Evolutionary conservation across 2,329 filamentous ascomycete genomes (phyloP), one percentile per base, ranked within the genome.

Genomic region (Sordariomycetes sp.): DNA sequence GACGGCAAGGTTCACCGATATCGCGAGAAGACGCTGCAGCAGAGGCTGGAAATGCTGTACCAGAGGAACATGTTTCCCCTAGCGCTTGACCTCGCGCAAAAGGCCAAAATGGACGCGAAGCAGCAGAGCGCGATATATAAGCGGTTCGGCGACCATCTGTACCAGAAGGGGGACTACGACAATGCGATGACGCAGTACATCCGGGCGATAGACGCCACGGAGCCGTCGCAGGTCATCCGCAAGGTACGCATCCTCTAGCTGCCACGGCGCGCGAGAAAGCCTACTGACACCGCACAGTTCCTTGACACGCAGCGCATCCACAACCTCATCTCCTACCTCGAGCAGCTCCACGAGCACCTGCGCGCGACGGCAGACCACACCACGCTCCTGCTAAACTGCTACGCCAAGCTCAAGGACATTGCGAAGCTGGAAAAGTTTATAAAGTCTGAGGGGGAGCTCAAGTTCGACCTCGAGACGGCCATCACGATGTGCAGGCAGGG

Each of bases 101-200:
- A 95, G 69, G 85, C 86, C 10, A 89, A 90, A 1, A 79, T 96
- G 65, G 89, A 91, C 68, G 72, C 75, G 2, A 76, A 85, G 53
- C 89, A 96, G 68, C 89, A 95, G 64, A 96, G 95, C 64, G 76
- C 88, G 59, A 99, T 99, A 59, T 95, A 92, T 66, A 85, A 92
- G 59, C 91, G 86, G 67, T 97, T 96, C 69, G 94, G 92, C 13
- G 94, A 99, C 67, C 89, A 92, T 65, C 72, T 97, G 3, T 97
- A 99, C 65, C 89, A 95, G 62, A 96, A 95, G 65, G 90, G 88
- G 4, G 91, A 96, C 66, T 99, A 92, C 66, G 94, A 99, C 66
- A 94, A 89, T 7, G 91, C 95, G n/a, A 99, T 99, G 95, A 87
- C 95, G 64, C 94, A 97, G 69, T 99, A 99, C 67, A 84, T 99